Base-by-base conservation (phyloP, 2,329 filamentous ascomycete genomes). In the Phyllosticta paracitricarpa region DNA sequence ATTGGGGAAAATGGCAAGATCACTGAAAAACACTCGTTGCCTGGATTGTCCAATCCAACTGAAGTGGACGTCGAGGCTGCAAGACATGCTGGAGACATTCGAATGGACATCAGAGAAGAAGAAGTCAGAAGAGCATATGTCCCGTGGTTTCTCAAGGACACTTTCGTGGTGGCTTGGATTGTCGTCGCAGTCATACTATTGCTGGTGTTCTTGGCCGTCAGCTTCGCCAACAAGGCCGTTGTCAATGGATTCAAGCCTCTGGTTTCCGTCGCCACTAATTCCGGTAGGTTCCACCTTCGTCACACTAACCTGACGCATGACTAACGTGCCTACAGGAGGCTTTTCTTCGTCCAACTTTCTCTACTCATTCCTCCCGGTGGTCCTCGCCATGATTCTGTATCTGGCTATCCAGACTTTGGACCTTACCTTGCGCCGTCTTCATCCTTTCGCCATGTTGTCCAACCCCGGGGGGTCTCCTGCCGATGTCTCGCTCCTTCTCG, bases 321-420 rank as follows among this genome's bases (percentile, higher is more conserved):
- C 54, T 10, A 51, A 25, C 30, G n/a, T 24, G 28, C 24, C 6
- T 58, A 48, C 48, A 6, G 67, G 69, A 26, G 89, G 88, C 19
- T 97, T 95, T 73, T 95, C 90, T 1, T 79, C 89, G 0, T 89
- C 91, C 57, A 91, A 96, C 73, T 97, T 97, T 75, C 76, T 96
- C 57, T 97, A 91, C 77, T 85, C 83, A 63, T 91, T 92, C 73
- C 61, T 92, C 24, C 89, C 89, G 0, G 83, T 86, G 2, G 66
- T 88, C 0, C 70, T 91, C 28, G 89, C 86, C 4, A 83, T 86
- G 68, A 66, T 88, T 17, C 75, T 89, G 56, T 89, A 87, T 70
- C 80, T 91, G 54, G 72, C 82, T 57, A 86, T 89, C 71, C 82
- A 88, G 64, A 81, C 82, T 33, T 74, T 91, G 61, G 88, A 91